Percentiles rank a stretch among this genome's conserved stretches.
phyloP scores from a whole-genome alignment of 2,329 filamentous ascomycete species.

The Ciborinia camelliae region DNA sequence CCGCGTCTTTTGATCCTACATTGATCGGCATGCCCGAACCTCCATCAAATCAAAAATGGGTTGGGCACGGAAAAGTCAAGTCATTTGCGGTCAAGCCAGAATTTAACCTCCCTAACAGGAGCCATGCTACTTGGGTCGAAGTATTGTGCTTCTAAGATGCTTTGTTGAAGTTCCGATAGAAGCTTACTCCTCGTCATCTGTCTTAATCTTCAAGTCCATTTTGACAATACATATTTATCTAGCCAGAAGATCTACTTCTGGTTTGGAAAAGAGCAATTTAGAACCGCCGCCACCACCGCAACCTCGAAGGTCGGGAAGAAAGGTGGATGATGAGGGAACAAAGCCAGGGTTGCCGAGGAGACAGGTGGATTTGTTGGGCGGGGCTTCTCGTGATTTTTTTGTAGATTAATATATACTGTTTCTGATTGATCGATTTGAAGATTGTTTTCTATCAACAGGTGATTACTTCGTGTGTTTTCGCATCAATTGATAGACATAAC shows the following conservation, averaged over 20 bases:
- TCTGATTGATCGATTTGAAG: constrained; percentile 4
- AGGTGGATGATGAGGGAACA: constrained; percentile 25
- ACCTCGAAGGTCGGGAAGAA: constrained; percentile 25
- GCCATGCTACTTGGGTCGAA: constrained; percentile 38
- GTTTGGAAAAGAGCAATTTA: constrained; percentile 18
- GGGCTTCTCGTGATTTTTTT: too few species aligned
- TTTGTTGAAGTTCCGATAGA: constrained; percentile 33
- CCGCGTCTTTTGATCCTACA: constrained; percentile 78
- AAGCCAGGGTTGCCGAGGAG: constrained; percentile 34
- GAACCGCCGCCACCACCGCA: constrained; percentile 32
- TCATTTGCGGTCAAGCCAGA: too few species aligned
- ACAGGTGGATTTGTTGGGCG: constrained; percentile 32
- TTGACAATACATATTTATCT: too few species aligned
- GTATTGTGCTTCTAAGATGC: constrained; percentile 35
- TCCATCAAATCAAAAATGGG: too few species aligned
- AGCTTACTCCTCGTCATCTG: too few species aligned
- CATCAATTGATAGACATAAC: constrained; percentile 28
- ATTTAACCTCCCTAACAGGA: too few species aligned
- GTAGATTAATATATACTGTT: too few species aligned
- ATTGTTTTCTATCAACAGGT: constrained; percentile 23
- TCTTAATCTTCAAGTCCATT: too few species aligned
- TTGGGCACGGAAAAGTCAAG: too few species aligned
- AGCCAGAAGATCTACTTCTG: constrained; percentile 26
- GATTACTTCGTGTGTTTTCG: constrained; percentile 24
- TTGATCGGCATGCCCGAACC: too few species aligned